Evolutionary conservation across 345 rosid genomes (phyloP), one percentile per base, ranked within the genome.

Genomic region (Eutrema heterophyllum): DNA sequence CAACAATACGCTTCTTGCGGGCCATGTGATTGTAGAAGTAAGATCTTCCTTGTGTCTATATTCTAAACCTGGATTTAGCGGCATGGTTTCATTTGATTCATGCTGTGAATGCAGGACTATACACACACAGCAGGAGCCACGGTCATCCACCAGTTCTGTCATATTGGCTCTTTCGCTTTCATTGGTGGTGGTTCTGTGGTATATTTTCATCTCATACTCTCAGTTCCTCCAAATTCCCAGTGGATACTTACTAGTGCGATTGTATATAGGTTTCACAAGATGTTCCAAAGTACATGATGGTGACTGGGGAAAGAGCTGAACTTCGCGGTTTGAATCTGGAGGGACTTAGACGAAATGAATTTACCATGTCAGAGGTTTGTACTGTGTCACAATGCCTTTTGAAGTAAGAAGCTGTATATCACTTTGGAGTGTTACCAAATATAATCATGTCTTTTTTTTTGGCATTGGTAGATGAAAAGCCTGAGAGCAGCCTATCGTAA

Each of bases 121-220:
- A 80, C 80, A 59, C 97, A 84, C 84, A 91, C 95, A 9, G 99
- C 93, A 57, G 97, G 97, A 26, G 90, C 92, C 30, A 79, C 80
- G 2, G 92, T 86, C 41, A 80, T 95, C 80, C 99, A 92, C 84
- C 99, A 95, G 75, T 90, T 88, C 82, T 95, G 97, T 73, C 89
- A 73, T 71, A 71, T 92, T 53, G 96, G 96, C 65, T 87, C 96
- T 1, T 90, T 84, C 48, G 73, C 97, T 78, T 95, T 92, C 80
- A 76, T 91, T 38, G 97, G 97, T 13, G 97, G 99, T 76, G 97
- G 97, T 76, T 89, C 97, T 21, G 97, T 84, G 92, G 98, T 94
- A 87, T 49, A 81, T 55, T 67, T 64, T 75, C 76, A 21, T 32
- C 69, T 38, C 33, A 14, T 63, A 16, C 51, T 61, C 45, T 46